A percentile compares a stretch with the other conserved stretches of the same genome.
phyloP scores from a whole-genome alignment of 2,329 filamentous ascomycete genomes.

The Pestalotiopsis sp. region DNA sequence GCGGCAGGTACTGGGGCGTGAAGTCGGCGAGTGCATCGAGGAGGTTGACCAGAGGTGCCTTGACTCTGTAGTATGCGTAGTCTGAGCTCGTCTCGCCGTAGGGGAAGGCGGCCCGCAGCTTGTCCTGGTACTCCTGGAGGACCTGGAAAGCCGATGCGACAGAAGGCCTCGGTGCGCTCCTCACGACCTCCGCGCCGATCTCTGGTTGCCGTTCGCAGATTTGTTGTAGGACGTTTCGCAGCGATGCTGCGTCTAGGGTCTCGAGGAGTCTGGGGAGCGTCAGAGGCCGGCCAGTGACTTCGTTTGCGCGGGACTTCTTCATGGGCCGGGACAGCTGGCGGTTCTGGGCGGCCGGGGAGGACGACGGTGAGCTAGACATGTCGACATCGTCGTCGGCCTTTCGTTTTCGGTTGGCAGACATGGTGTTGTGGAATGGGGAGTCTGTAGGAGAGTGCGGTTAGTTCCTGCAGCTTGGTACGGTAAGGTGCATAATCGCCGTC shows the following conservation, averaged over 20 bases:
- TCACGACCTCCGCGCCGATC: constrained; percentile 81
- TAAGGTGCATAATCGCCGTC: not conserved
- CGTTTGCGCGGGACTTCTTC: constrained; percentile 66
- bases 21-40: constrained; percentile 92
- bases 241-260: constrained; percentile 82
- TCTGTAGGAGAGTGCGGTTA: constrained; percentile 32
- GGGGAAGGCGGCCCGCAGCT: constrained; percentile 79
- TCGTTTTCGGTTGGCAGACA: constrained; percentile 69
- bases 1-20: constrained; percentile 92
- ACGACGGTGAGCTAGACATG: constrained; percentile 87
- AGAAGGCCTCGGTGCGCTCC: constrained; percentile 83
- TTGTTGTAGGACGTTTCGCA: constrained; percentile 84
- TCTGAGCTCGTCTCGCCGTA: constrained; percentile 85
- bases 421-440: constrained; percentile 56
- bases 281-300: constrained; percentile 63
- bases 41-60: constrained; percentile 76
- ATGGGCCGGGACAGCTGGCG: constrained; percentile 66
- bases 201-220: constrained; percentile 90
- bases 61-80: constrained; percentile 93
- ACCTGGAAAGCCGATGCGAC: constrained; percentile 80
- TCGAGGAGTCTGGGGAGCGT: constrained; percentile 78
- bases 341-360: constrained; percentile 75
- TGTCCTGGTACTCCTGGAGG: constrained; percentile 78
- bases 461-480: constrained; percentile 4
- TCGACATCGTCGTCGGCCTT: constrained; percentile 85